phyloP scores from a whole-genome alignment of 495 filamentous ascomycete genomes.

The Trichoderma asperelloides region DNA sequence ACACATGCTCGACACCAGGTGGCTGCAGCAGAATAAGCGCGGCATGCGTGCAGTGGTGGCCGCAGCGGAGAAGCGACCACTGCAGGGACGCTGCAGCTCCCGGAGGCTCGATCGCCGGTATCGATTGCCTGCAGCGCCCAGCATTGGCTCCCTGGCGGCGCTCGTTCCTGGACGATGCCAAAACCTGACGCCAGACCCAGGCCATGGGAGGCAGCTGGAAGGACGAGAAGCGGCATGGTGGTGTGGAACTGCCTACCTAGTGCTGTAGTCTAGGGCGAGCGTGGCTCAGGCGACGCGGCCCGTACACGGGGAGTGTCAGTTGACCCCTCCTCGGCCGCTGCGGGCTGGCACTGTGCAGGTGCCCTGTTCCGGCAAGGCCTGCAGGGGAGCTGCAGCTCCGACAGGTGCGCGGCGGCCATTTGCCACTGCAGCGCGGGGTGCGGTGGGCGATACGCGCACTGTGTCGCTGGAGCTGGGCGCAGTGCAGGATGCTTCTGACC shows the following conservation, averaged over 20 bases:
- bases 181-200: no score
- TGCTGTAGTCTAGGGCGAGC: no score
- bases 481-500: neutral
- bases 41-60: neutral
- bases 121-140: neutral
- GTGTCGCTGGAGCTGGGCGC: neutral
- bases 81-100: constrained; percentile 4
- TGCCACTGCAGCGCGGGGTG: neutral
- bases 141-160: constrained; percentile 5
- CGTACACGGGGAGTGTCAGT: neutral
- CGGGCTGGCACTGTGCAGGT: neutral
- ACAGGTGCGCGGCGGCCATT: neutral
- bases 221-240: neutral
- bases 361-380: neutral
- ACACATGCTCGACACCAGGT: neutral
- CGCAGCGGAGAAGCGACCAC: neutral
- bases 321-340: neutral
- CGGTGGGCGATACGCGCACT: neutral
- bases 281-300: constrained; percentile 1
- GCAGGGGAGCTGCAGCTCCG: neutral
- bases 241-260: no score
- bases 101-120: neutral
- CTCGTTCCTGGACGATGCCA: no score
- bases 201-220: no score
- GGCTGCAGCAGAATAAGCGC: neutral